Percentiles rank a stretch among this genome's conserved stretches.
Evolutionary conservation across 139 green algal genomes (phyloP).

Genomic region (Volvox reticuliferus): DNA sequence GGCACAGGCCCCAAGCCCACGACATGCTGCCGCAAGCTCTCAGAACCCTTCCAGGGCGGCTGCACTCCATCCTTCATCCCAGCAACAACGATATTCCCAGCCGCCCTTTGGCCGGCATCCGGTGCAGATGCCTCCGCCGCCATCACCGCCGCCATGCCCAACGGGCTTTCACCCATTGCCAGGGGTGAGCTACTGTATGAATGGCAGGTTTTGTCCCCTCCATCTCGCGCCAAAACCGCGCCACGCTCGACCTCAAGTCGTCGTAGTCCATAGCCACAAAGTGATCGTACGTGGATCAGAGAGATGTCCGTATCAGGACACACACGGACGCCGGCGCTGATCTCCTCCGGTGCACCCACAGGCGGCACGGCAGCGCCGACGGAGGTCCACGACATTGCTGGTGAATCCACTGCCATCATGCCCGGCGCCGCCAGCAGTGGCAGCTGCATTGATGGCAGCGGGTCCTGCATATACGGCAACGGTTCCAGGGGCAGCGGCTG

Average conservation of each 20-base stretch:
- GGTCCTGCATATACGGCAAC: slow-evolving; percentile 10
- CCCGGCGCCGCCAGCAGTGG: neutral
- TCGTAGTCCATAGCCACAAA: neutral
- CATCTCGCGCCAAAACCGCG: neutral
- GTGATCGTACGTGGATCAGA: neutral
- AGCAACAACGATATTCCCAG: neutral
- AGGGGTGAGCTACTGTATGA: neutral
- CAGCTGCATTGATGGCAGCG: neutral
- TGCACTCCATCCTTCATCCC: neutral
- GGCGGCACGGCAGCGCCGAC: neutral
- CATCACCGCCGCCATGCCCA: neutral
- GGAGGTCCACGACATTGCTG: neutral
- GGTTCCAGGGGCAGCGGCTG: slow-evolving; percentile 11
- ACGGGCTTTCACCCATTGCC: neutral
- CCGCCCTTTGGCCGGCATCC: neutral
- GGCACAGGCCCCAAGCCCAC: neutral
- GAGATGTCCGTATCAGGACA: neutral
- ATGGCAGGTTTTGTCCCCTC: neutral
- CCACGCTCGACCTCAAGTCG: neutral
- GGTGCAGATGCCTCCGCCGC: neutral
- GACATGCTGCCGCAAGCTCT: neutral
- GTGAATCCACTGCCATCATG: neutral
- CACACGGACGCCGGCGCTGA: neutral
- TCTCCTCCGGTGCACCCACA: neutral
- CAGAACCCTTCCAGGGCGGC: neutral